Evolutionary conservation across 169 alveolate genomes (phyloP).

Genomic region (Eimeria zaria): DNA sequence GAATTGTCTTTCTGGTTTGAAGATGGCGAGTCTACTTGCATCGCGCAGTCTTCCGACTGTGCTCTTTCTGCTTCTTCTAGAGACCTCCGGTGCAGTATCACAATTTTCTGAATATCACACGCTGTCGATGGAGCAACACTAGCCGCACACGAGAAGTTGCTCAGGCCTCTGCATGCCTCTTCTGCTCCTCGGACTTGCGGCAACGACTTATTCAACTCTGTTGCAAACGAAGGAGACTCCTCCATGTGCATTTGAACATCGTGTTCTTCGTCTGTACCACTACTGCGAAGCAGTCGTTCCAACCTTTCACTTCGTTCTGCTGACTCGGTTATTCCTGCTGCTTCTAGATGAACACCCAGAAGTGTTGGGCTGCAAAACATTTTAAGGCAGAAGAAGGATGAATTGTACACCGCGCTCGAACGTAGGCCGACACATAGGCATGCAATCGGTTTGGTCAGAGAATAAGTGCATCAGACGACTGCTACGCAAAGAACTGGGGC

Average conservation of each 20-base stretch:
- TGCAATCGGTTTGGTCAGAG: not conserved
- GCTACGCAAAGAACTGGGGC: not conserved
- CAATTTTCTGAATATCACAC: not conserved
- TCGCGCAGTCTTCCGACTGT: constrained; percentile 57
- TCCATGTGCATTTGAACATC: constrained; percentile 21
- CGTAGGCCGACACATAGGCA: not conserved
- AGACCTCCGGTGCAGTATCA: constrained; percentile 37
- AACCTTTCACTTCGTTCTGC: constrained; percentile 34
- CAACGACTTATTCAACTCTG: not conserved
- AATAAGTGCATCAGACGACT: not conserved
- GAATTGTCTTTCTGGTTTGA: constrained; percentile 12
- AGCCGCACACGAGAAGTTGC: constrained; percentile 49
- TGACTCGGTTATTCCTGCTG: constrained; percentile 59
- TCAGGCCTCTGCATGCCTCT: constrained; percentile 68
- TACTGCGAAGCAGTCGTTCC: constrained; percentile 67
- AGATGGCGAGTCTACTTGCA: constrained; percentile 77
- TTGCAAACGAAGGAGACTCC: not conserved
- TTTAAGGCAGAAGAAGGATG: not conserved
- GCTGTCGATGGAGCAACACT: not conserved
- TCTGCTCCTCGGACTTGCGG: constrained; percentile 67
- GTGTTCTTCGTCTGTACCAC: not conserved
- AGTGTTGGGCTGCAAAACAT: constrained; percentile 64
- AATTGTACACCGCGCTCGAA: not conserved
- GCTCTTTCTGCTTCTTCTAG: constrained; percentile 38
- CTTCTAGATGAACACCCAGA: constrained; percentile 50